Percentiles rank a stretch among this genome's conserved stretches.
Conservation (phyloP, 768 basidiomycete genomes). For the Termitomyces sp. region DNA sequence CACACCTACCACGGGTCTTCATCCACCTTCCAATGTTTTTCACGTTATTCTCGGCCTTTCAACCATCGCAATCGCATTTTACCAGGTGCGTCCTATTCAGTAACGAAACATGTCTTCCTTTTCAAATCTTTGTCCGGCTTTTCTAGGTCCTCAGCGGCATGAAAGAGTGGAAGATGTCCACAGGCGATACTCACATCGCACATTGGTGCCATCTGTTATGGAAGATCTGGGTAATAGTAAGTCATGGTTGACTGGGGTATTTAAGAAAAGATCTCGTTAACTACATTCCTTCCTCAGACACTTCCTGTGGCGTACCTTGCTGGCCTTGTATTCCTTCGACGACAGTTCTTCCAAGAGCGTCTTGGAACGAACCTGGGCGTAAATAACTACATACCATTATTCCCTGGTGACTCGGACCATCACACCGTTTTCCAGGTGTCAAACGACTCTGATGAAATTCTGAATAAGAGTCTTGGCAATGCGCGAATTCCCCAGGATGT, state of each 20-base stretch:
- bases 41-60: constrained; percentile 50
- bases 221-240: constrained; percentile 40
- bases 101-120: neutral
- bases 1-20: constrained; percentile 22
- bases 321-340: constrained; percentile 35
- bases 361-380: constrained; percentile 10
- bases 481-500: neutral
- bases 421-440: constrained; percentile 9
- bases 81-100: constrained; percentile 30
- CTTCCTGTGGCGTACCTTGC: constrained; percentile 38
- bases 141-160: constrained; percentile 38
- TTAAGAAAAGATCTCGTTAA: neutral
- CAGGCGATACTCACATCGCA: constrained; percentile 28
- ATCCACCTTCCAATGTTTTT: constrained; percentile 49
- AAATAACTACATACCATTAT: constrained; percentile 21
- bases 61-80: constrained; percentile 44
- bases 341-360: constrained; percentile 36
- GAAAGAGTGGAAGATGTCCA: constrained; percentile 34
- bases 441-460: constrained; percentile 11
- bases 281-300: constrained; percentile 21
- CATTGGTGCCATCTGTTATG: constrained; percentile 35
- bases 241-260: constrained; percentile 11
- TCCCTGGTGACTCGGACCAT: constrained; percentile 9
- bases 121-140: neutral
- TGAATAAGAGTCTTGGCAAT: constrained; percentile 6